Evolutionary conservation across 2,329 filamentous ascomycete genomes (phyloP), one percentile per base, ranked within the genome.

Genomic region (Stachybotrys echinatus): DNA sequence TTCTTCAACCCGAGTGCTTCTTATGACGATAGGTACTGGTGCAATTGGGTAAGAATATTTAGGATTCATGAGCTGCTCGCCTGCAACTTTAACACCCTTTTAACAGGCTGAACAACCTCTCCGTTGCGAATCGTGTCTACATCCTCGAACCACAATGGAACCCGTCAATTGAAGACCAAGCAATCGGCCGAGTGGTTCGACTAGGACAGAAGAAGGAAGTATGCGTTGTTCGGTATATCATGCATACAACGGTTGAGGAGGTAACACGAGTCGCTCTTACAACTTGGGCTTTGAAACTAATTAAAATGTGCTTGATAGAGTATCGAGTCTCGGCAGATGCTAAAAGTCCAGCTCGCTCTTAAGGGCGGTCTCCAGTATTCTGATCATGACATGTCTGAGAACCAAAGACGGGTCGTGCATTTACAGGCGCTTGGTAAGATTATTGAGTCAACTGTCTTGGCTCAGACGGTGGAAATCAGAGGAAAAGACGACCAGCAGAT

Each of bases 131-230:
- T 48, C 65, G 68, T 4, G 67, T 79, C 0, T 73, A 74, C 53
- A 68, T 79, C 3, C 63, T 78, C 2, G 75, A 79, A 51, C 74
- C 73, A 0, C 75, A 78, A 21, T 78, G 74, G 74, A 78, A 77
- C 47, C 74, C 74, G 1, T 70, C 66, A 6, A 66, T 74, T 0
- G 75, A 78, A 50, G 69, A 67, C 37, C 74, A 79, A 52, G 75
- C 74, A 0, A 68, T 78, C 18, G 73, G 66, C 8, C 65, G 74
- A 7, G 71, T 70, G 0, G 54, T 74, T 6, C 66, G 74, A 0
- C 57, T 77, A 7, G 72, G 73, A 0, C 75, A 77, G 52, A 55
- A 58, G 4, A 50, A 67, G 19, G 40, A 64, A 8, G 74, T 78
- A 0, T 50, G 57, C 3, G 65, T 76, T 1, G 69, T 64, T 6